Evolutionary conservation across 352 stramenopile genomes (phyloP).

Genomic region (Globisporangium rhizosaccharum): DNA sequence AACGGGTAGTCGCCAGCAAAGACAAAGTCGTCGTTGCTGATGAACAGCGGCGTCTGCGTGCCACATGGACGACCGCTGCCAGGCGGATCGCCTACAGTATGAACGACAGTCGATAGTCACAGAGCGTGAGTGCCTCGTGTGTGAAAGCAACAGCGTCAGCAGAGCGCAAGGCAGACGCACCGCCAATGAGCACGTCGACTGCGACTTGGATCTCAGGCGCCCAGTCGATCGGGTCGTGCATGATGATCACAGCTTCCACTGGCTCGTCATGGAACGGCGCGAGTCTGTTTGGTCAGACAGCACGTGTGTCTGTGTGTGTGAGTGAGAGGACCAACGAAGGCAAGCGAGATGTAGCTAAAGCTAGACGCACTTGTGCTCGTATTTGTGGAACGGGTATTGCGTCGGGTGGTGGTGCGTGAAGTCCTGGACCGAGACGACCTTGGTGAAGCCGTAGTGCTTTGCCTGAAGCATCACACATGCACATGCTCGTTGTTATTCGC

Average conservation of each 20-base stretch:
- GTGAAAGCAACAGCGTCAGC: background rate
- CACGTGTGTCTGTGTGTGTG: background rate
- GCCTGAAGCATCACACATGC: conserved; percentile 16
- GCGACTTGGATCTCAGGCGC: conserved; percentile 86
- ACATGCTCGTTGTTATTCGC: background rate
- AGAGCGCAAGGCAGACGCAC: conserved; percentile 6
- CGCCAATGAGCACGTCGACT: conserved; percentile 83
- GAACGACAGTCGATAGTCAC: background rate
- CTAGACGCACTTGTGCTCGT: conserved; percentile 47
- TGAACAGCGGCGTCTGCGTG: conserved; percentile 72
- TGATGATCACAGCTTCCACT: conserved; percentile 83
- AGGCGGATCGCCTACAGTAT: conserved; percentile 42
- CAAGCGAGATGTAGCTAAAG: background rate
- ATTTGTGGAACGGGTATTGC: conserved; percentile 78
- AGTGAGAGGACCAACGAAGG: background rate
- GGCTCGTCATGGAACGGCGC: conserved; percentile 60
- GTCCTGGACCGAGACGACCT: conserved; percentile 71
- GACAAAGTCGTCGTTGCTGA: conserved; percentile 87
- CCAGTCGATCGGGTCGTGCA: conserved; percentile 90
- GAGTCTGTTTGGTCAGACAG: conserved; percentile 17
- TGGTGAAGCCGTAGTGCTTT: conserved; percentile 76
- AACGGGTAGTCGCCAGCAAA: conserved; percentile 81
- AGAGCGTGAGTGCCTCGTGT: background rate
- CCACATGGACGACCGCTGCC: conserved; percentile 40
- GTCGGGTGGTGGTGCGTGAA: conserved; percentile 62